Conservation (phyloP, 2,329 filamentous ascomycete genomes). For the Phialemonium atrogriseum region DNA sequence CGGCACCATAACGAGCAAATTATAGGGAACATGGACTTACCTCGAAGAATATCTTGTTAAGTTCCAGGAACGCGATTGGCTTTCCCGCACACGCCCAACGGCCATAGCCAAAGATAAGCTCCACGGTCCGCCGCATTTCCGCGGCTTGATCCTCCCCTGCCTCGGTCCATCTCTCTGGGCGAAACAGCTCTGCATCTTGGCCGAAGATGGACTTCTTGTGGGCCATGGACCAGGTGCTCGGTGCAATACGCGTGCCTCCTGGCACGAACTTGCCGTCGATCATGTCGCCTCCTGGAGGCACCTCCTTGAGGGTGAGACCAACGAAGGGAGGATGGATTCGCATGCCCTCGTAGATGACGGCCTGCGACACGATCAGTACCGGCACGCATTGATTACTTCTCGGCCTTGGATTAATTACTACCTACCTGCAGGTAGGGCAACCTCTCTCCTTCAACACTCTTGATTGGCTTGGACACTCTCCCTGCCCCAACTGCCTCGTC, state of each 20-base stretch:
- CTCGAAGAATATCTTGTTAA: conserved; percentile 33
- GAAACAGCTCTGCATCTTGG: conserved; percentile 28
- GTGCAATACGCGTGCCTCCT: conserved; percentile 16
- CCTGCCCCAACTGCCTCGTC: conserved; percentile 3
- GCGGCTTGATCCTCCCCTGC: conserved; percentile 12
- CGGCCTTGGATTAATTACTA: neutral
- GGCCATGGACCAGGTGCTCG: conserved; percentile 8
- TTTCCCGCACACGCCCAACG: conserved; percentile 32
- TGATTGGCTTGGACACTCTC: conserved; percentile 1
- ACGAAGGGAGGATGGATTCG: conserved; percentile 14
- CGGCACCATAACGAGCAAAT: neutral
- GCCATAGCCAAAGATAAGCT: conserved; percentile 29
- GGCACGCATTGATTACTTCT: neutral
- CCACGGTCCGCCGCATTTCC: conserved; percentile 11
- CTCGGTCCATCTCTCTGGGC: conserved; percentile 37
- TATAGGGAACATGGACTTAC: conserved; percentile 16
- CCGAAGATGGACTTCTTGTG: conserved; percentile 20
- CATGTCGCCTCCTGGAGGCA: conserved; percentile 18
- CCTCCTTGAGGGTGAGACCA: conserved; percentile 15
- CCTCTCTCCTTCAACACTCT: conserved; percentile 19
- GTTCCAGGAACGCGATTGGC: conserved; percentile 30
- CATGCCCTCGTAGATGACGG: conserved; percentile 15
- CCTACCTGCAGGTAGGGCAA: conserved; percentile 14
- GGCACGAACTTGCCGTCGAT: conserved; percentile 21
- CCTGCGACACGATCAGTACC: conserved; percentile 9